Percentiles rank a stretch among this genome's conserved stretches.
phyloP scores from a whole-genome alignment of 164 flowering plant genomes.

The Annona squamosa region DNA sequence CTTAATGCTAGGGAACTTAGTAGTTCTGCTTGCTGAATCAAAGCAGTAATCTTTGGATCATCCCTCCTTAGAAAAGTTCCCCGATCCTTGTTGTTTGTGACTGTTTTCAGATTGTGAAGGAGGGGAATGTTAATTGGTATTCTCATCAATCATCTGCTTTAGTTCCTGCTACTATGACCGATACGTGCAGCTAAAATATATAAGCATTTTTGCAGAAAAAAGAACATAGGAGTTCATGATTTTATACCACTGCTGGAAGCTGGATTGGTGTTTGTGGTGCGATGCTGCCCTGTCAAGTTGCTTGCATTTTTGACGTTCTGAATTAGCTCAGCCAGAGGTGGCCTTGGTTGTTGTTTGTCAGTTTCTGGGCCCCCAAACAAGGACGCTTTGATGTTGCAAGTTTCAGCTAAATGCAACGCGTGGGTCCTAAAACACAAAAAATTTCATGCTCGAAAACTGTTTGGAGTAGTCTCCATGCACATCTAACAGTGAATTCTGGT shows the following conservation, averaged over 20 bases:
- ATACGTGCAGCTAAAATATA: not conserved
- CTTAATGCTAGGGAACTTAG: constrained; percentile 87
- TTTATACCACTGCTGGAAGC: constrained; percentile 36
- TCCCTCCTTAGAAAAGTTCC: constrained; percentile 72
- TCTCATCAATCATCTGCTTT: not conserved
- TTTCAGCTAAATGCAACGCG: constrained; percentile 28
- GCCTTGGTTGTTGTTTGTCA: constrained; percentile 35
- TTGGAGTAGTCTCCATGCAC: not conserved
- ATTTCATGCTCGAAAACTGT: not conserved
- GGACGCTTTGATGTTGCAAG: constrained; percentile 16
- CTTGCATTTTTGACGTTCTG: constrained; percentile 33
- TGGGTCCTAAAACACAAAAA: constrained; percentile 31
- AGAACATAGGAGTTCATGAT: constrained; percentile 5
- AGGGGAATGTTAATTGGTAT: not conserved
- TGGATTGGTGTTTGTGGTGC: constrained; percentile 12
- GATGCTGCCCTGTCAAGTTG: constrained; percentile 25
- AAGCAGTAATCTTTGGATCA: constrained; percentile 75
- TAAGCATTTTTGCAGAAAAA: not conserved
- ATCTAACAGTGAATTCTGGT: not conserved
- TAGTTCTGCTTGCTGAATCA: constrained; percentile 89
- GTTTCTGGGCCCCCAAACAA: constrained; percentile 22
- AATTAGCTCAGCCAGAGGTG: constrained; percentile 54
- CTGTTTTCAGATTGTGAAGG: constrained; percentile 23
- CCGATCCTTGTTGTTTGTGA: constrained; percentile 33
- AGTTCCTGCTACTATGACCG: not conserved